Base-by-base conservation (phyloP, 2,329 filamentous ascomycete species). In the Aureobasidium subglaciale region DNA sequence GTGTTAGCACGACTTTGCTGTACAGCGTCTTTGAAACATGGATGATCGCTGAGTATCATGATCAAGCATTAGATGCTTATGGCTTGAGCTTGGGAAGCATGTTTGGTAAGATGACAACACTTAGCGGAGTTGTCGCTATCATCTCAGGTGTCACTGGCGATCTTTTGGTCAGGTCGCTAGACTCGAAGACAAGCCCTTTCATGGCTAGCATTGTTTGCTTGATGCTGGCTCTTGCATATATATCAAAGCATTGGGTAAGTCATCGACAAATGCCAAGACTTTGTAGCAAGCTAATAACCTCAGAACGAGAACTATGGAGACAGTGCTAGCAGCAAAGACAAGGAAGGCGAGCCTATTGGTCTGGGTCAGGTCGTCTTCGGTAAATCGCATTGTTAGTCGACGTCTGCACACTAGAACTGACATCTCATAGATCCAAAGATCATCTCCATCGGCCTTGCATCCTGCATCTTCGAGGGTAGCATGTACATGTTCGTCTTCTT, bases 401-500 rank as follows among this genome's bases (percentile, higher is more conserved):
- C 4, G 5, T n/a, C 0, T 15, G 5, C 1, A 27, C 2, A 20
- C 5, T 13, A 6, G n/a, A 58, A 60, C 37, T 53, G 25, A 53
- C 37, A 10, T 24, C 32, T 49, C 13, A 35, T 55, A 61, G 74
- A 80, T 62, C 74, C 72, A 37, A 72, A 75, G 2, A 75, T 83
- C 50, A 63, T 80, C 16, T 71, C 77, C 2, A 68, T 84, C 4
- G 74, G 72, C 2, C 65, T 83, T 38, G 73, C 76, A 3, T 78
- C 78, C 4, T 81, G 75, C 57, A 75, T 81, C 63, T 83, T 84
- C 62, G 82, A 85, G 67, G 80, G 80, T 18, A 75, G 78, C 25
- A 80, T 84, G 72, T 84, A 83, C 62, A 71, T 84, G 10, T 83
- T 83, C 62, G 78, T 84, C 56, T 84, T 83, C 66, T 83, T 82